Base-by-base conservation (phyloP, 2,329 filamentous ascomycete species). In the Cylindrodendrum hubeiense region DNA sequence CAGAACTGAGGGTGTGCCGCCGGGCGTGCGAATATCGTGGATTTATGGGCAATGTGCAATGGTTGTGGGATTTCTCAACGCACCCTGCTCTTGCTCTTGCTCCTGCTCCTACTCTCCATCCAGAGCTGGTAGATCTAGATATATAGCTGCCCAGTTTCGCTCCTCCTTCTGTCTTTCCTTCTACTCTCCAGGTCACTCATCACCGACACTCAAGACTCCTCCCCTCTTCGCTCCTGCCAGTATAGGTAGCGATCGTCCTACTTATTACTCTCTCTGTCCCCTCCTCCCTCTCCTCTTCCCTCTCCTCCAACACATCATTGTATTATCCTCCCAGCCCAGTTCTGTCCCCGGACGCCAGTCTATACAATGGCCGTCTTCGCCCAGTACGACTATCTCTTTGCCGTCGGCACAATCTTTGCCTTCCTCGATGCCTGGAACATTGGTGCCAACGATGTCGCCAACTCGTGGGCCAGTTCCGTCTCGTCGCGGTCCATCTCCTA, bases 381-480 rank as follows among this genome's bases (percentile, higher is more conserved):
- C 63, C 83, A 91, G 72, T 90, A 85, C 67, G 85, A 89, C 77
- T 91, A 90, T 75, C 81, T 91, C 66, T 87, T 91, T 69, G 89
- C 87, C 71, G 85, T 91, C 58, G 88, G 86, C 78, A 88, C 86
- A 58, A 84, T 91, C 64, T 91, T 91, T 77, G 87, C 89, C 65
- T 87, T 89, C 74, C 85, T 91, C 43, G 89, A 91, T 76, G 88
- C 88, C 57, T 91, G 87, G 86, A 91, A 90, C 74, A 90, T 89
- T 68, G 88, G 87, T 83, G 77, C 65, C 67, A 75, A 89, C 80
- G 91, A 93, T 90, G 90, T 93, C 65, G 91, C 91, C 78, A 93
- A 93, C 82, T 87, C 90, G 2, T 93, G 89, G 88, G 90, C 90
- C n/a, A 92, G 89, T 34, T 90, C 88, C 68, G 91, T 93, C 63